These are phyloP conservation scores for Kwoniella sp. DNA, from an alignment of 768 basidiomycete genomes.

Conservation along the genomic window DNA sequence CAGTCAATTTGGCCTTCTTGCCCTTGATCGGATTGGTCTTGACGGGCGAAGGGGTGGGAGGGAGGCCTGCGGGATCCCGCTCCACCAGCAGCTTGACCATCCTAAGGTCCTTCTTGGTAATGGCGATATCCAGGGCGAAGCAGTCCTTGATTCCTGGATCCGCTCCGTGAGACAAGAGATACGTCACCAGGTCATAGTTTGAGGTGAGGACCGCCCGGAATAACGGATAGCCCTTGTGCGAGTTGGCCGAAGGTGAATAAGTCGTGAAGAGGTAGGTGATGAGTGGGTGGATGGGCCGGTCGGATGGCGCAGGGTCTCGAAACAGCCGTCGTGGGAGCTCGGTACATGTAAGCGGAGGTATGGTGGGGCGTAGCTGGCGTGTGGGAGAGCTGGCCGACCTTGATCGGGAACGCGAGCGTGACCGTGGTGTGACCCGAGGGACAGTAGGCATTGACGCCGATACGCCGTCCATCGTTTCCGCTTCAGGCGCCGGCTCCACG, in stretches of 20 bases:
- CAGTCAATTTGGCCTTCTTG: conserved; percentile 19
- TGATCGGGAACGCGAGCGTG: background rate
- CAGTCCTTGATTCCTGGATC: conserved; percentile 62
- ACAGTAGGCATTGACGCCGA: too few species aligned
- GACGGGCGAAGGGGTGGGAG: conserved; percentile 11
- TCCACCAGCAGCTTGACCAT: conserved; percentile 77
- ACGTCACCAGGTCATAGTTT: conserved; percentile 62
- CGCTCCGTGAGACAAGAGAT: conserved; percentile 69
- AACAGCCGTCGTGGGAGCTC: conserved; percentile 30
- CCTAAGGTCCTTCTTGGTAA: conserved; percentile 62
- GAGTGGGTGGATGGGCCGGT: conserved; percentile 28
- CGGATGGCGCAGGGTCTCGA: conserved; percentile 21
- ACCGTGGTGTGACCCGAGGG: background rate
- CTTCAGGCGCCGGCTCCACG: background rate
- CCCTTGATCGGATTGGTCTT: conserved; percentile 1
- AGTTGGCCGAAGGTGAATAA: conserved; percentile 58
- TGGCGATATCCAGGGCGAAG: conserved; percentile 71
- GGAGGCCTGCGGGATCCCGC: conserved; percentile 41
- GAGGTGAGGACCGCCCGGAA: conserved; percentile 68
- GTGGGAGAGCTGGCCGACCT: background rate
- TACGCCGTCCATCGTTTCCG: background rate
- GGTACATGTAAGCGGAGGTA: conserved; percentile 11
- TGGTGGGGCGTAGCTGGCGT: background rate
- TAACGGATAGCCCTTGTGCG: conserved; percentile 75
- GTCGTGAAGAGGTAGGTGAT: conserved; percentile 46